Conservation (phyloP, 2,329 filamentous ascomycete species). For the Zelopaecilomyces penicillatus region DNA sequence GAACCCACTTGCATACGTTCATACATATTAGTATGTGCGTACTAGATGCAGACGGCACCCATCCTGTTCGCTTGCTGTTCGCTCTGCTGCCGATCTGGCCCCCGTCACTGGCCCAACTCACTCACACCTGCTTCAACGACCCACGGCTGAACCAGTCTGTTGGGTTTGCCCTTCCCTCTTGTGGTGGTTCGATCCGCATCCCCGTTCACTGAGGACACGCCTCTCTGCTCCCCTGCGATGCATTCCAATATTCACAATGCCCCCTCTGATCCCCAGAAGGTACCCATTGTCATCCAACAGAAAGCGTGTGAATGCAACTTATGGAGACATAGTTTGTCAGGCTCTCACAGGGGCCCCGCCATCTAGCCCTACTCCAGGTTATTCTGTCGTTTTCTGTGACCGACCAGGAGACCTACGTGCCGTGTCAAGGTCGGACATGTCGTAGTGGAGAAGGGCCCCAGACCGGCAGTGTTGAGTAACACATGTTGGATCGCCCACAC, state of each 20-base stretch:
- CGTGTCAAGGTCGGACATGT: background rate
- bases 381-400: too few species aligned
- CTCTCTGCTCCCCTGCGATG: background rate
- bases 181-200: background rate
- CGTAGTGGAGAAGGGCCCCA: constrained; percentile 1
- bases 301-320: too few species aligned
- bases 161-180: constrained; percentile 7
- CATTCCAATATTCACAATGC: background rate
- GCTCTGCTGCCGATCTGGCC: constrained; percentile 3
- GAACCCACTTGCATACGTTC: too few species aligned
- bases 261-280: too few species aligned
- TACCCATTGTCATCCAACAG: background rate
- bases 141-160: constrained; percentile 8
- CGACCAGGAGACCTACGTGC: too few species aligned
- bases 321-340: too few species aligned
- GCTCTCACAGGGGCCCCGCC: too few species aligned
- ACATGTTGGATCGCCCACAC: background rate
- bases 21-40: too few species aligned
- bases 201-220: too few species aligned
- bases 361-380: too few species aligned
- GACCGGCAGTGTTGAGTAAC: constrained; percentile 1
- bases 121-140: background rate
- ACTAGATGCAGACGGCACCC: too few species aligned
- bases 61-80: too few species aligned
- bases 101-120: background rate